Evolutionary conservation across 495 filamentous ascomycete species (phyloP).

Genomic region (Terfezia claveryi): DNA sequence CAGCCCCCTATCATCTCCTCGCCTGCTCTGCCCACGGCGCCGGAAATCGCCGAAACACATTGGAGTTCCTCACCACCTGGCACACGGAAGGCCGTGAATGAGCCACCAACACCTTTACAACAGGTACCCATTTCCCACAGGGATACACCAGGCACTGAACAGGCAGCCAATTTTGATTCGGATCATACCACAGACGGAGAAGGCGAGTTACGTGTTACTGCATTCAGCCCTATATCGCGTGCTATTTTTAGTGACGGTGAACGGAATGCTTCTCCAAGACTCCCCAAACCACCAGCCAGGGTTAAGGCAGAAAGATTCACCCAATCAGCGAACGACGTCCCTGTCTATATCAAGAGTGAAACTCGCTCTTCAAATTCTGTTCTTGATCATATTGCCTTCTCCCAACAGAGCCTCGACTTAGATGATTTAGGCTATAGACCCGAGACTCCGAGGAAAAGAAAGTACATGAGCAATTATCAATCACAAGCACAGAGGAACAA

Average conservation of each 20-base stretch:
- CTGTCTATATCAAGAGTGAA: slow-evolving; percentile 16
- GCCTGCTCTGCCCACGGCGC: neutral
- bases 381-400: slow-evolving; percentile 13
- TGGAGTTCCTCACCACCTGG: neutral
- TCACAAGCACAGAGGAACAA: neutral
- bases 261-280: neutral
- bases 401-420: slow-evolving; percentile 44
- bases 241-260: neutral
- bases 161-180: neutral
- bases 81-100: neutral
- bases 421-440: slow-evolving; percentile 43
- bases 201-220: neutral
- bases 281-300: neutral
- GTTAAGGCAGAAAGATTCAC: neutral
- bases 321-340: neutral
- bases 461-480: neutral
- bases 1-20: slow-evolving; percentile 7
- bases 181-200: slow-evolving; percentile 6
- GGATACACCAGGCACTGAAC: neutral
- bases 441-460: slow-evolving; percentile 39
- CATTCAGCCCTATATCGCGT: neutral
- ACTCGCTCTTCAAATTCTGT: slow-evolving; percentile 8
- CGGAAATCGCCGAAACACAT: neutral
- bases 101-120: neutral
- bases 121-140: neutral